Evolutionary conservation across 176 grass and related monocot species (phyloP), one percentile per base, ranked within the genome.

Genomic region (Bolboschoenus planiculmis): DNA sequence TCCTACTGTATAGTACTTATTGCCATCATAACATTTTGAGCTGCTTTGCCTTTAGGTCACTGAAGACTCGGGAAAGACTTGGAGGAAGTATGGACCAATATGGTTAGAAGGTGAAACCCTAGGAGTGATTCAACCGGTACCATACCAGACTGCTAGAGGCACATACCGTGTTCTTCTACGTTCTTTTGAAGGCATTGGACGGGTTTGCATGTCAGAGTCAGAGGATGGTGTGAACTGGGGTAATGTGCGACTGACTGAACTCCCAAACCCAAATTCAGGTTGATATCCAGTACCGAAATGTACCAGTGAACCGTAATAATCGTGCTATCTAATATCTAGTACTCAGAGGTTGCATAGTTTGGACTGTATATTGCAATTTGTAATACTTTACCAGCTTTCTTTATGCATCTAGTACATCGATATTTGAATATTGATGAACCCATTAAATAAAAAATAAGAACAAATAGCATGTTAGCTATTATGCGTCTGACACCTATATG

Each of bases 221-320:
- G 76, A 87, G 48, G 90, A 90, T 40, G 96, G 96, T 42, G 56
- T 87, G 14, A 95, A 84, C 67, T 98, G 96, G 96, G 91, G 89
- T 72, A 85, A 86, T 58, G 92, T 76, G 2, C 74, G 7, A 3
- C 77, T 83, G n/a, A 98, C 92, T 23, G 61, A 91, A 46, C 90
- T 98, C 87, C 92, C 90, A 20, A 98, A 95, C 74, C 95, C 95
- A 40, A 98, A 98, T 76, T 92, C 96, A 71, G 96, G 94, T 97
- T 67, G 50, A 54, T 82, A 16, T 51, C 26, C 26, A 29, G 20
- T 50, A 40, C 43, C 10, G 31, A 14, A 21, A 75, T 46, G 3
- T 75, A 50, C 35, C 16, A 40, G 36, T 50, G 13, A 5, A 7
- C 29, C 61, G 11, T 37, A 18, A 71, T 20, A 21, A 11, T 42